A percentile compares a stretch with the other conserved stretches of the same genome.
Evolutionary conservation across 768 basidiomycete genomes (phyloP).

Genomic region (Cystobasidium ongulense): DNA sequence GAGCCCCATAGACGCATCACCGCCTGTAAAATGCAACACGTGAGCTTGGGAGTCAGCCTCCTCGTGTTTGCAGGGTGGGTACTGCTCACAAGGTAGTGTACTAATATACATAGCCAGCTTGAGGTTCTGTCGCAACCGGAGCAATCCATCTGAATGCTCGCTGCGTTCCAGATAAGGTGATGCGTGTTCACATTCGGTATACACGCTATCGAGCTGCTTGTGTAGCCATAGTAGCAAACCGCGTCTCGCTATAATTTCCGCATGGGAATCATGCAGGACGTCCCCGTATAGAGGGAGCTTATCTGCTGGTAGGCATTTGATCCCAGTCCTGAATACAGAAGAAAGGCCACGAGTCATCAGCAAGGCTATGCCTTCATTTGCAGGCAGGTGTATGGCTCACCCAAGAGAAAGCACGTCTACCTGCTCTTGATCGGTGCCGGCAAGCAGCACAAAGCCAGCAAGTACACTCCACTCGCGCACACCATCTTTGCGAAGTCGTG

Average conservation of each 20-base stretch:
- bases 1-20: constrained; percentile 39
- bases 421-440: background rate
- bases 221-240: constrained; percentile 70
- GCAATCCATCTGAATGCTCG: constrained; percentile 48
- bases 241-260: constrained; percentile 80
- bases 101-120: constrained; percentile 67
- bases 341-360: background rate
- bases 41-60: background rate
- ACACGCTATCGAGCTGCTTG: constrained; percentile 50
- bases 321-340: constrained; percentile 54
- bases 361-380: background rate
- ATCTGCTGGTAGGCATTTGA: constrained; percentile 67
- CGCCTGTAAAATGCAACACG: constrained; percentile 33
- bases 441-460: constrained; percentile 43
- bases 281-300: constrained; percentile 64
- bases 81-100: constrained; percentile 54
- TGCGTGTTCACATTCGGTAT: constrained; percentile 40
- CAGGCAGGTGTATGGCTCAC: constrained; percentile 32
- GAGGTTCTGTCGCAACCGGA: constrained; percentile 49
- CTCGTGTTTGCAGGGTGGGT: constrained; percentile 41
- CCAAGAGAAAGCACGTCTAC: constrained; percentile 53
- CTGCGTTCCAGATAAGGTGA: background rate
- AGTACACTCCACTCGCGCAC: constrained; percentile 46
- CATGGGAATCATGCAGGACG: constrained; percentile 77
- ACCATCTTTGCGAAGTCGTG: constrained; percentile 42